phyloP scores from a whole-genome alignment of 2,329 filamentous ascomycete genomes.

The Dendryphion nanum region DNA sequence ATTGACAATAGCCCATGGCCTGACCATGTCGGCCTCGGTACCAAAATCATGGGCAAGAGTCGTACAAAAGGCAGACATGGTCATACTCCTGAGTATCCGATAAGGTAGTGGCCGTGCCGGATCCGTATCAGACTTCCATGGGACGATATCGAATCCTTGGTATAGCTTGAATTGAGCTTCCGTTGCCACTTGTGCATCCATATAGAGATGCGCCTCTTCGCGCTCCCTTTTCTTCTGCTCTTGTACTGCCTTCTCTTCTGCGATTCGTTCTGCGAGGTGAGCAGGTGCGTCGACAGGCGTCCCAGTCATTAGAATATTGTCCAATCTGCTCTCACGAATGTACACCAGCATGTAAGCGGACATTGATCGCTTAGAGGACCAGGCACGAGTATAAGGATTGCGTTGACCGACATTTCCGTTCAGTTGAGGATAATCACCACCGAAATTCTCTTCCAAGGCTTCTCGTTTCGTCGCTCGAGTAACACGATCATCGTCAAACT shows the following conservation, averaged over 20 bases:
- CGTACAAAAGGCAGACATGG: slow-evolving; percentile 70
- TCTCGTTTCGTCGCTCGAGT: slow-evolving; percentile 91
- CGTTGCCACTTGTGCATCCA: slow-evolving; percentile 78
- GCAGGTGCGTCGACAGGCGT: slow-evolving; percentile 74
- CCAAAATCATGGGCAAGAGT: slow-evolving; percentile 69
- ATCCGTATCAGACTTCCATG: slow-evolving; percentile 56
- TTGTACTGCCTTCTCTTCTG: slow-evolving; percentile 74
- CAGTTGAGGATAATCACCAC: slow-evolving; percentile 71
- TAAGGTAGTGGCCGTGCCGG: slow-evolving; percentile 70
- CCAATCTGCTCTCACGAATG: slow-evolving; percentile 81
- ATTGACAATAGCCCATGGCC: slow-evolving; percentile 97
- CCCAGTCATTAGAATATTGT: slow-evolving; percentile 76
- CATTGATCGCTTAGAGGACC: slow-evolving; percentile 67
- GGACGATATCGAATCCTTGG: slow-evolving; percentile 76
- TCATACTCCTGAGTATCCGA: slow-evolving; percentile 71
- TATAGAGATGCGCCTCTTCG: slow-evolving; percentile 92
- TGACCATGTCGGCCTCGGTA: slow-evolving; percentile 66
- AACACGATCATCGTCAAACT: slow-evolving; percentile 95
- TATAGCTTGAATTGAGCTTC: slow-evolving; percentile 78
- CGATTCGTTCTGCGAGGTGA: slow-evolving; percentile 75
- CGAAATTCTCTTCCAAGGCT: slow-evolving; percentile 94
- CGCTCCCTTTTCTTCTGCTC: slow-evolving; percentile 82
- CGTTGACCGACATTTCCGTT: slow-evolving; percentile 59
- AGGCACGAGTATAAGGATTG: slow-evolving; percentile 63
- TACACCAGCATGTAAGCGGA: slow-evolving; percentile 99